Base-by-base conservation (phyloP, 176 grass and related monocot species). In the Triticum timopheevii region DNA sequence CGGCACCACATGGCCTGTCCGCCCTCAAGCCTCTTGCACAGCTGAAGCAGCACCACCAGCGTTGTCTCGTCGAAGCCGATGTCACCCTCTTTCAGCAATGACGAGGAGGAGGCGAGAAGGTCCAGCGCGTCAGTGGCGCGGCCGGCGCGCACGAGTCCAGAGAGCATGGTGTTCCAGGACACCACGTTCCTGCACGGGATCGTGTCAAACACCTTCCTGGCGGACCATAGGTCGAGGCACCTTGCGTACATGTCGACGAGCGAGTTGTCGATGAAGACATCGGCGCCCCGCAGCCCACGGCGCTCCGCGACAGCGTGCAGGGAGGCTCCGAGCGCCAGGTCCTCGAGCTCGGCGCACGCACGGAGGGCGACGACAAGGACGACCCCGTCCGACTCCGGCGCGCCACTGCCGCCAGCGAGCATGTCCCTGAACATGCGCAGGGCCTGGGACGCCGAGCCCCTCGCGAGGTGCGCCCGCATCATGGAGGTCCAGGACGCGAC, bases 161-260 rank as follows among this genome's bases (percentile, higher is more conserved):
- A 88, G 22, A 93, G 73, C 44, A 91, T 93, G 58, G 79, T 88
- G 80, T 91, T 93, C 92, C 92, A 93, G 59, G 92, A 91, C 7
- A 93, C 89, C 24, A 69, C 71, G 27, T 91, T 93, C 73, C 68
- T 82, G 23, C 65, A 17, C 12, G 33, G 17, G 82, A 84, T 89
- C 22, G 8, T 1, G 19, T 59, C 56, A 0, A 59, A 59, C 0
- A 59, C 56, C 56, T 59, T 59, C 56, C 20, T 22, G 56, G 56
- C 56, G 20, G 56, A 59, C 56, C 20, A 0, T 2, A 59, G 56
- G 56, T 59, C 56, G 19, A 59, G 56, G 56, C 56, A 59, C 56
- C 56, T 22, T 7, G 56, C 56, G 20, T 59, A 59, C 56, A 59
- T 59, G 56, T 59, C 56, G 56, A 59, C 19, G 20, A 59, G 56